Evolutionary conservation across 1,284 basidiomycete species (phyloP).

Genomic region (Exobasidium rhododendri): DNA sequence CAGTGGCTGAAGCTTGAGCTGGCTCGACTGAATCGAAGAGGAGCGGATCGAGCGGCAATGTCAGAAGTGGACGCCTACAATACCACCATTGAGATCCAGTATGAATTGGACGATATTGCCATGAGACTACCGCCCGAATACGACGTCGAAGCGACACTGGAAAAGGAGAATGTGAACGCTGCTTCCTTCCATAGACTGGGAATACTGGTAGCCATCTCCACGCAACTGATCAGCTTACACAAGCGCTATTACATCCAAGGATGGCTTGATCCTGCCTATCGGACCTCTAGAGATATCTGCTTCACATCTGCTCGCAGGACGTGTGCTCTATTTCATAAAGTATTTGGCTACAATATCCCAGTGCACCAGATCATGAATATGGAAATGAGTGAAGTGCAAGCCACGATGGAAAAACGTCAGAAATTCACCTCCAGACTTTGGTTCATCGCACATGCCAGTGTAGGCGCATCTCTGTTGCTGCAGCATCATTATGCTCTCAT

Average conservation of each 20-base stretch:
- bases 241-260: constrained; percentile 48
- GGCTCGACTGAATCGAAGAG: constrained; percentile 26
- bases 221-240: constrained; percentile 26
- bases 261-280: constrained; percentile 38
- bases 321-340: constrained; percentile 38
- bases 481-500: constrained; percentile 43
- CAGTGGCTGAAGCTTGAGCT: constrained; percentile 21
- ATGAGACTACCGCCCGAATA: constrained; percentile 25
- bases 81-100: constrained; percentile 34
- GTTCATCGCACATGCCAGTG: constrained; percentile 42
- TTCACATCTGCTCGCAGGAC: constrained; percentile 35
- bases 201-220: constrained; percentile 11
- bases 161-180: not conserved
- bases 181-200: constrained; percentile 5
- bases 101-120: constrained; percentile 32
- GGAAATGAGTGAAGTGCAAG: constrained; percentile 25
- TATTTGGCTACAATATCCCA: constrained; percentile 41
- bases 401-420: constrained; percentile 26
- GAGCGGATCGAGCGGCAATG: constrained; percentile 31
- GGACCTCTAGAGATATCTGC: constrained; percentile 41
- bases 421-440: constrained; percentile 29
- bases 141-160: not conserved
- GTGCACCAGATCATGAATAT: constrained; percentile 17
- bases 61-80: constrained; percentile 32
- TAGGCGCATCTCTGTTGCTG: constrained; percentile 37